These are phyloP conservation scores for Mycosphaerella arachidis DNA, from an alignment of 2,329 filamentous ascomycete genomes.

Conservation along the genomic window DNA sequence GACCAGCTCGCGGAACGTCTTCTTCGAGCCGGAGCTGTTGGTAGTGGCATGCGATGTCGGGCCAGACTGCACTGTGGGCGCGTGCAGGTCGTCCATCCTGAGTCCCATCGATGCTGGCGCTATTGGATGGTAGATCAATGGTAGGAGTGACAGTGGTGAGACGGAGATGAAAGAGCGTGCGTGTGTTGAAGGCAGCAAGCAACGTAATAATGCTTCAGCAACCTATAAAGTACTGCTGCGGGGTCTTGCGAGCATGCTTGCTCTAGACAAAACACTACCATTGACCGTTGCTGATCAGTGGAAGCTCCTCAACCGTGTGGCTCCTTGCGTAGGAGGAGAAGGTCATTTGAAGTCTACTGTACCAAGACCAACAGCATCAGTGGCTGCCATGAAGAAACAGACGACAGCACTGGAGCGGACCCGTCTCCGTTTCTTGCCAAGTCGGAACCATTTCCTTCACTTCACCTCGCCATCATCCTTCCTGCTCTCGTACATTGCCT, in stretches of 20 bases:
- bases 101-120: constrained; percentile 43
- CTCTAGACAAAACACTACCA: background rate
- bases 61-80: constrained; percentile 71
- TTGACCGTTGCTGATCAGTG: background rate
- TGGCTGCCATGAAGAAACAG: too few species aligned
- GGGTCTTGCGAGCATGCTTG: background rate
- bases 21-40: constrained; percentile 49
- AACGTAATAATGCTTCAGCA: constrained; percentile 6
- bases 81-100: constrained; percentile 63
- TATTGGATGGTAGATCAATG: background rate
- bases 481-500: background rate
- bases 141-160: background rate
- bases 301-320: too few species aligned
- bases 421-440: background rate
- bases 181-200: constrained; percentile 3
- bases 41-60: constrained; percentile 47
- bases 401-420: background rate
- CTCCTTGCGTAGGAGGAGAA: too few species aligned
- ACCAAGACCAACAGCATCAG: too few species aligned
- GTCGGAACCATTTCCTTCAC: background rate
- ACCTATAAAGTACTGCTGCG: background rate
- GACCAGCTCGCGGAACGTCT: constrained; percentile 74
- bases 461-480: background rate
- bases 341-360: too few species aligned
- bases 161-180: background rate